phyloP scores from a whole-genome alignment of 164 flowering plant species.

The Vitis riparia region DNA sequence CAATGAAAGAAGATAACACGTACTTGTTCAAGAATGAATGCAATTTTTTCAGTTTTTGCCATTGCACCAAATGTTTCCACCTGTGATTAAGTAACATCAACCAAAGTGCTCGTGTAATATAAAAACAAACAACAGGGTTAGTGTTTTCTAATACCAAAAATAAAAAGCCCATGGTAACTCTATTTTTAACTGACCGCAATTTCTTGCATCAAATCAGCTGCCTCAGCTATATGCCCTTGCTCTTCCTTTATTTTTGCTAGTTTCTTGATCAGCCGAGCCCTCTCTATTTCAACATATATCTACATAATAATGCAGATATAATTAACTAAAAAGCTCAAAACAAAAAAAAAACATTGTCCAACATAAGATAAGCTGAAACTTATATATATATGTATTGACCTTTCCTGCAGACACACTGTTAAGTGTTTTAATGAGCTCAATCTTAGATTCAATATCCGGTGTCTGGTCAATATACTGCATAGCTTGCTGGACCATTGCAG shows the following conservation, averaged over 20 bases:
- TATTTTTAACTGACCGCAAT: conserved; percentile 63
- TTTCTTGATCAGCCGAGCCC: conserved; percentile 80
- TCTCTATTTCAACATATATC: conserved; percentile 96
- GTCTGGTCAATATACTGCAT: conserved; percentile 94
- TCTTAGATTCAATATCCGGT: conserved; percentile 81
- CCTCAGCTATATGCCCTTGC: conserved; percentile 91
- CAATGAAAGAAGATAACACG: background rate
- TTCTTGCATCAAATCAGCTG: conserved; percentile 99
- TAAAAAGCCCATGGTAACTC: background rate
- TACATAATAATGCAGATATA: conserved; percentile 16
- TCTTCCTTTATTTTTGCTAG: conserved; percentile 97
- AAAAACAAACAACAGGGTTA: background rate
- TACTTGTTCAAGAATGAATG: conserved; percentile 97
- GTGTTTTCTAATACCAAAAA: no score
- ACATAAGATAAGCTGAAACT: background rate
- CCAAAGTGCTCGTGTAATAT: background rate
- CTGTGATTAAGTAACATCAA: conserved; percentile 34
- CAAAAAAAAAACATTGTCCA: background rate
- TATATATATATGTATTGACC: conserved; percentile 37
- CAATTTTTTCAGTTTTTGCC: conserved; percentile 98
- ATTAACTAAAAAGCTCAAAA: background rate
- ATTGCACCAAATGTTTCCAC: conserved; percentile 99
- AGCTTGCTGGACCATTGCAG: conserved; percentile 96
- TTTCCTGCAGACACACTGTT: conserved; percentile 95
- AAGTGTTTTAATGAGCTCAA: conserved; percentile 88